phyloP scores from a whole-genome alignment of 2,329 filamentous ascomycete species.

The Ophiognomonia clavigignenti-juglandacearum region DNA sequence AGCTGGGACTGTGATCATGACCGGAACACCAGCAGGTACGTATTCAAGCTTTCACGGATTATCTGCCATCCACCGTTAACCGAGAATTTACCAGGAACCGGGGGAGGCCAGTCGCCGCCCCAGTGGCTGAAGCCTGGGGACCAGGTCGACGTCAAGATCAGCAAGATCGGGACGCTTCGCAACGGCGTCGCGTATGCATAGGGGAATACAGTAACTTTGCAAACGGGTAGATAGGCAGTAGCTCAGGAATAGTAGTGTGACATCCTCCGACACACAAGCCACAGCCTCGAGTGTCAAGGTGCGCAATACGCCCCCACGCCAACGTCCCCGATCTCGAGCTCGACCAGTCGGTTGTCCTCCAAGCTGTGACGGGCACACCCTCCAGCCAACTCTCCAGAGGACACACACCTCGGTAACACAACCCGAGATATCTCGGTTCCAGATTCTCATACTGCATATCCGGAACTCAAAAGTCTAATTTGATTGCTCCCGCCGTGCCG shows the following conservation, averaged over 20 bases:
- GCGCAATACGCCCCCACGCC: too few species aligned
- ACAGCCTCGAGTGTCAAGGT: too few species aligned
- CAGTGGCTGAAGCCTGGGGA: slow-evolving; percentile 33
- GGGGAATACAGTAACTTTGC: too few species aligned
- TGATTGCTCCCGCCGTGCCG: neutral
- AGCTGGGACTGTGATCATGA: slow-evolving; percentile 40
- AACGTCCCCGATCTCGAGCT: too few species aligned
- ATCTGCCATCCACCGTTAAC: neutral
- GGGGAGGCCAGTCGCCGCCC: slow-evolving; percentile 36
- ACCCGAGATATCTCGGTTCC: too few species aligned
- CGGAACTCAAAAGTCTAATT: neutral
- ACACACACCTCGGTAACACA: too few species aligned
- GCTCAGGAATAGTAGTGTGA: too few species aligned
- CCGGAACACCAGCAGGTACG: slow-evolving; percentile 38
- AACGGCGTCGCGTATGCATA: slow-evolving; percentile 29
- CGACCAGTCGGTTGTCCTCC: too few species aligned
- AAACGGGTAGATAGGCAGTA: neutral
- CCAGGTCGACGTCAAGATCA: slow-evolving; percentile 33
- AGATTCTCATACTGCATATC: too few species aligned
- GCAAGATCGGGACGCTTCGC: slow-evolving; percentile 33
- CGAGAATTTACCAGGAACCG: slow-evolving; percentile 26
- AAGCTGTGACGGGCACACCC: too few species aligned
- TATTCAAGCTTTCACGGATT: neutral
- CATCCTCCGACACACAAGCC: too few species aligned
- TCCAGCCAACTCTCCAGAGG: too few species aligned